Base-by-base conservation (phyloP, 2,329 filamentous ascomycete genomes). In the Orbilia brochopaga region DNA sequence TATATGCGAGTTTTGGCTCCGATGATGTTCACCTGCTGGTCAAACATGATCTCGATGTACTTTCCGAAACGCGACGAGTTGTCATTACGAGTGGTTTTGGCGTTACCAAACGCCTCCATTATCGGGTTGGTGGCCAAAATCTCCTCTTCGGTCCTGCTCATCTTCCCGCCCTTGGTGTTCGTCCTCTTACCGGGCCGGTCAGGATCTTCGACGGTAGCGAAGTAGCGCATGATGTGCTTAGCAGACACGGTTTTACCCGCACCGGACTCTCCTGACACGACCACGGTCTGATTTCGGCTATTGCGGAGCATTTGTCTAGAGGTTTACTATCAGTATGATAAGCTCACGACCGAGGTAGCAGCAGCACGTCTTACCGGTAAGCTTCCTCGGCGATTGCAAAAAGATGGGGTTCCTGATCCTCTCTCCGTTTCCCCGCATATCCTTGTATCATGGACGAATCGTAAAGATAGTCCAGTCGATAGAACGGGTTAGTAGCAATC, bases 191-290 rank as follows among this genome's bases (percentile, higher is more conserved):
- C 88, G 15, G 91, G 89, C 79, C 92, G 90, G 77, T 95, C 91
- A 63, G 94, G 92, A 6, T 92, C 89, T 81, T 97, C 94, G 85
- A 94, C 88, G 48, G 94, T 99, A 74, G 94, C 94, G 81, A 99
- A 99, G 83, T 99, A 99, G 78, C 94, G 88, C 94, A 99, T 99
- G 79, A 99, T 97, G 82, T 99, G 97, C 83, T 99, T 99, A 77
- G 94, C 94, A 81, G 93, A 97, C 80, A 99, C 94, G 3, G 94
- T 99, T 83, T 99, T 99, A 78, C 94, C 94, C 74, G 94, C 94
- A 85, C 94, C 94, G 61, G 94, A 99, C 81, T 99, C 94, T 79
- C 94, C 94, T 37, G 94, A 99, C n/a, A 99, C 94, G 60, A 99
- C 94, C 74, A 99, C 91, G 42, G 94, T 99, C 83, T 99, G 94